Conservation (phyloP, 371 early-diverging fungal species). For the Mortierella sp. region DNA sequence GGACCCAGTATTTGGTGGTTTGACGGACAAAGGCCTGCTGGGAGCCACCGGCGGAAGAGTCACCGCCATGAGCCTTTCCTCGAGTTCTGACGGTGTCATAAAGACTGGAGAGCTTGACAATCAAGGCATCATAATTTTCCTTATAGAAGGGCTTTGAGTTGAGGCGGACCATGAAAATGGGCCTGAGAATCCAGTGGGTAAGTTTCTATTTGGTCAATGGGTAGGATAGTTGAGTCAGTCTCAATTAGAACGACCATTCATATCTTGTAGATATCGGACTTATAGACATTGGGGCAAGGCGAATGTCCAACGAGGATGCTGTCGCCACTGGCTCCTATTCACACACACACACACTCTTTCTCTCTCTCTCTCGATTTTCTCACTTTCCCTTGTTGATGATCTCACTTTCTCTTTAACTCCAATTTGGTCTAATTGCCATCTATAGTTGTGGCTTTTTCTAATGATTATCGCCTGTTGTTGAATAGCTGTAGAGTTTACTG, state of each 20-base stretch:
- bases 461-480: too few relatives aligned
- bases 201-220: slow-evolving; percentile 68
- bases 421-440: too few relatives aligned
- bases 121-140: slow-evolving; percentile 89
- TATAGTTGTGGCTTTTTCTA: neutral
- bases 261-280: too few relatives aligned
- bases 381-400: too few relatives aligned
- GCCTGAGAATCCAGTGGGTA: slow-evolving; percentile 86
- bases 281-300: too few relatives aligned
- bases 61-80: slow-evolving; percentile 67
- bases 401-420: too few relatives aligned
- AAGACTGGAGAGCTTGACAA: slow-evolving; percentile 90
- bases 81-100: slow-evolving; percentile 92
- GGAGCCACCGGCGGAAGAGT: slow-evolving; percentile 74
- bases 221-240: neutral
- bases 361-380: too few relatives aligned
- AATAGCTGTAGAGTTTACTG: too few relatives aligned
- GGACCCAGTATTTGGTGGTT: slow-evolving; percentile 99
- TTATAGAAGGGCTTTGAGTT: slow-evolving; percentile 92
- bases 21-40: slow-evolving; percentile 87
- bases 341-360: too few relatives aligned
- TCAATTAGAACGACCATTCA: too few relatives aligned
- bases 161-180: slow-evolving; percentile 90
- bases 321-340: neutral
- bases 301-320: too few relatives aligned